Base-by-base conservation (phyloP, 164 flowering plant species). In the Stephania yunnanensis region DNA sequence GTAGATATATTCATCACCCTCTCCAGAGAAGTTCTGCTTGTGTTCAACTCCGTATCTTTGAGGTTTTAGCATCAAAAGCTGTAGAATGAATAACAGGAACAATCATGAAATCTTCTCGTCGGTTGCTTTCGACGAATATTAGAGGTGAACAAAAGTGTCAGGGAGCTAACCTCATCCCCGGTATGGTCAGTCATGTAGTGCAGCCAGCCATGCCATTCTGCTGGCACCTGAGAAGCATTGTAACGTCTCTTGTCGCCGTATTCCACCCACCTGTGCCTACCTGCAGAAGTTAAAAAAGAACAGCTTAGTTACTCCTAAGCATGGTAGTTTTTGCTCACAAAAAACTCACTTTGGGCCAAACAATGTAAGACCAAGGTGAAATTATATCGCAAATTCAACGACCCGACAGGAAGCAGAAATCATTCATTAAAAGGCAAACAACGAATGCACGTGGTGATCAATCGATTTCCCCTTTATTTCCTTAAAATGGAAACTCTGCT, bases 151-250 rank as follows among this genome's bases (percentile, higher is more conserved):
- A 6, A 52, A 52, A 52, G 58, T 2, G 58, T 15, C 1, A 52
- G 6, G 3, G 13, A 10, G 73, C 83, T 86, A 69, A 86, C 98
- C 92, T 95, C 96, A 75, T 95, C 97, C 64, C 99, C 99, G 0
- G 99, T 95, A 84, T 88, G 93, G 81, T 95, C 99, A 55, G 99
- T 95, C 46, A 95, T 84, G 83, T 58, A 83, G 79, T 95, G 99
- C 25, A 95, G 95, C 99, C 99, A 95, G 29, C 99, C 99, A 80
- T 95, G 99, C 99, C 99, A 95, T 80, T 95, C 98, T 25, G 99
- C 72, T 79, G 99, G 99, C 66, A 95, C 97, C 81, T 95, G 99
- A 71, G 99, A 95, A 69, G 98, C 98, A 85, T 95, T 93, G 76
- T 95, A 95, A 48, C 99, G 90, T 58, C 76, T 78, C 84, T 91